Conservation (phyloP, 2,329 filamentous ascomycete species). For the Coleophoma eucalyptorum region DNA sequence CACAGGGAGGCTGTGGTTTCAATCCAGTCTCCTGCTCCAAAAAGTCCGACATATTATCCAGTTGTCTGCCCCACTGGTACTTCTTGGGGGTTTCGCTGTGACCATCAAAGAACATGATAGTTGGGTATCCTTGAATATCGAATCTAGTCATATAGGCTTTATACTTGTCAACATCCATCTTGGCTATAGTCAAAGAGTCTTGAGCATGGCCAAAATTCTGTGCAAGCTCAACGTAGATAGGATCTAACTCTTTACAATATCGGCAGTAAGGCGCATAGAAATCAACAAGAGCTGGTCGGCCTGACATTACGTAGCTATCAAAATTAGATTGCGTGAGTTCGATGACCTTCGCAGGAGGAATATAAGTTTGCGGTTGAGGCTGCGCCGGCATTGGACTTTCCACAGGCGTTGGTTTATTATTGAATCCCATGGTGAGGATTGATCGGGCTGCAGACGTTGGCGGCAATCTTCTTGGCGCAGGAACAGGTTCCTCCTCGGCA, state of each 20-base stretch:
- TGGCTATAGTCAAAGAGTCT: conserved; percentile 76
- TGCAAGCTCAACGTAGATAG: conserved; percentile 82
- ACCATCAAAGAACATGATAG: conserved; percentile 82
- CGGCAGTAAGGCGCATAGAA: conserved; percentile 97
- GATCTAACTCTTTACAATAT: conserved; percentile 95
- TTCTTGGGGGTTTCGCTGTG: conserved; percentile 13
- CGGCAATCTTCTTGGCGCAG: conserved; percentile 17
- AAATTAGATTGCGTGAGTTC: conserved; percentile 89
- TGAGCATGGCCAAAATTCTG: conserved; percentile 70
- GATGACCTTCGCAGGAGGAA: conserved; percentile 48
- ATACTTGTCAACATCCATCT: conserved; percentile 85
- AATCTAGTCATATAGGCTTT: conserved; percentile 71
- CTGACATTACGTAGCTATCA: conserved; percentile 80
- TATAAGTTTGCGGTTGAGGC: conserved; percentile 9
- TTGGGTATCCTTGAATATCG: conserved; percentile 81
- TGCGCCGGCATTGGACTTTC: conserved; percentile 15
- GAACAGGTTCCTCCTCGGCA: conserved; percentile 7
- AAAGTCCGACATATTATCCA: conserved; percentile 16
- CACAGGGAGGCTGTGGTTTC: conserved; percentile 8
- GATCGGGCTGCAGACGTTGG: conserved; percentile 15
- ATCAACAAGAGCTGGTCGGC: conserved; percentile 91
- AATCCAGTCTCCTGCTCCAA: conserved; percentile 20
- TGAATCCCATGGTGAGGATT: conserved; percentile 21
- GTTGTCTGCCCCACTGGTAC: conserved; percentile 13
- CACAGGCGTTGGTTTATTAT: conserved; percentile 12